Evolutionary conservation across 148 eudicot species (phyloP).

Genomic region (Rheum nobile): DNA sequence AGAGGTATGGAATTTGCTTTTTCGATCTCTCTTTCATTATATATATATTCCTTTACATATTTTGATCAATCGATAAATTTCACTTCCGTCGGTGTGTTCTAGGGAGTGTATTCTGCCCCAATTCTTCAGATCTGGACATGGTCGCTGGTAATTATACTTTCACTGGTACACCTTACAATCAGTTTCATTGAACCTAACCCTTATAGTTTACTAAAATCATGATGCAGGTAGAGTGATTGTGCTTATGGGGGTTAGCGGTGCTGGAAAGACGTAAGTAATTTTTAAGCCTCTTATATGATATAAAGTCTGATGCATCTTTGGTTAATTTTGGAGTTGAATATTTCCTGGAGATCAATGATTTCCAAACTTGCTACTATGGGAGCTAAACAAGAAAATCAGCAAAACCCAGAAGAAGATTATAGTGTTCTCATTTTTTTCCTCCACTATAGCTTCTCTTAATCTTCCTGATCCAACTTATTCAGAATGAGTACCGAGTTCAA

Average conservation of each 20-base stretch:
- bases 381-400: no score
- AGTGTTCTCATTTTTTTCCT: no score
- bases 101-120: not conserved
- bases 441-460: no score
- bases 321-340: not conserved
- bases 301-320: not conserved
- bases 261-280: slow-evolving; percentile 80
- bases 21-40: not conserved
- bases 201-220: not conserved
- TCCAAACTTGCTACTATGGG: not conserved
- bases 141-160: not conserved
- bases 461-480: not conserved
- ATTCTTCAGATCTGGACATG: not conserved
- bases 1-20: slow-evolving; percentile 20
- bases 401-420: no score
- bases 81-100: not conserved
- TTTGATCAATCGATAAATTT: not conserved
- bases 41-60: not conserved
- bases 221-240: slow-evolving; percentile 46
- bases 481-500: not conserved
- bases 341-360: not conserved
- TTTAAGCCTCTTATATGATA: no score
- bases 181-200: not conserved
- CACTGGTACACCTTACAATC: not conserved
- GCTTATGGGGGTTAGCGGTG: slow-evolving; percentile 89